Evolutionary conservation across 495 filamentous ascomycete genomes (phyloP).

Genomic region (Aspergillus biplanus): DNA sequence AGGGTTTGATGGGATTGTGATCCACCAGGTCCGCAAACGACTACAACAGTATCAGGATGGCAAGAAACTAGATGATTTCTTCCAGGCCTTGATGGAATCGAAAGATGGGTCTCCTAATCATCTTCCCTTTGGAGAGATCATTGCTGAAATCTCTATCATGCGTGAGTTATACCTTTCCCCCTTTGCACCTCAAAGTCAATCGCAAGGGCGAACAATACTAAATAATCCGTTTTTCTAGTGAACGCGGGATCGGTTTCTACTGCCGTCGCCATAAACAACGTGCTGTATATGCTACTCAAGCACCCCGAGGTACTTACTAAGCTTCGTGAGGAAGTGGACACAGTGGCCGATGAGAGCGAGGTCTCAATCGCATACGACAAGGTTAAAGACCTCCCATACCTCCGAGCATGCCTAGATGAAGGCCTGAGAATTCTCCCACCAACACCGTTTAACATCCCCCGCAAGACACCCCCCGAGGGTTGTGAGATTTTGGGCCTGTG

Average conservation of each 20-base stretch:
- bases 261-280: conserved; percentile 48
- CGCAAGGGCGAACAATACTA: too few species aligned
- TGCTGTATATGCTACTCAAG: conserved; percentile 56
- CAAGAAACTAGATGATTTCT: conserved; percentile 58
- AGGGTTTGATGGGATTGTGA: conserved; percentile 34
- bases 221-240: conserved; percentile 23
- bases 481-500: conserved; percentile 31
- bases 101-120: conserved; percentile 40
- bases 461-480: conserved; percentile 36
- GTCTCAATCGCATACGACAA: conserved; percentile 40
- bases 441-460: conserved; percentile 28
- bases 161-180: too few species aligned
- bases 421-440: conserved; percentile 42
- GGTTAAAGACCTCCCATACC: conserved; percentile 40
- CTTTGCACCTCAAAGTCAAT: too few species aligned
- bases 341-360: conserved; percentile 35
- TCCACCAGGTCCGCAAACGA: conserved; percentile 33
- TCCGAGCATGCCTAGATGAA: conserved; percentile 47
- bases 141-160: conserved; percentile 35
- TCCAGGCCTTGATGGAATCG: conserved; percentile 50
- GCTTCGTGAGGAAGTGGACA: conserved; percentile 59
- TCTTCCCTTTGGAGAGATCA: conserved; percentile 31
- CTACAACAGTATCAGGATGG: conserved; percentile 40
- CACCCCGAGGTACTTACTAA: conserved; percentile 50
- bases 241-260: conserved; percentile 59